Evolutionary conservation across 192 early-diverging fungal species (phyloP), one percentile per base, ranked within the genome.

Genomic region (Coemansia brasiliensis): DNA sequence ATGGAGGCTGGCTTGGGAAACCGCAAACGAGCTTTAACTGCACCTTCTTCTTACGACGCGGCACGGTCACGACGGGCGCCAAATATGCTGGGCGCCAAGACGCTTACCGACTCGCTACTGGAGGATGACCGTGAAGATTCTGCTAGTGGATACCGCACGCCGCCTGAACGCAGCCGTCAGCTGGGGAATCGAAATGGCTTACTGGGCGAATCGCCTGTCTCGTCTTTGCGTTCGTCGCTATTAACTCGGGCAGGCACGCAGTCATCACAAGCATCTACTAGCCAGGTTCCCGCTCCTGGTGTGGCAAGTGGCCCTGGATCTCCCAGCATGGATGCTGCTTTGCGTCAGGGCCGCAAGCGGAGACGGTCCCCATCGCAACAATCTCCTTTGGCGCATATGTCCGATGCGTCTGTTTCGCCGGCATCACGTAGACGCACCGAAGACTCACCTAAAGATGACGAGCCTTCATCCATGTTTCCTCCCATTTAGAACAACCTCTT

Each of bases 21-120:
- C 63, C 67, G 76, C 37, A 79, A 79, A 35, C 65, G 76, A 12
- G 76, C 76, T 4, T 52, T 79, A n/a, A 79, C 76, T 3, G 76
- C 76, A 15, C 76, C 76, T 2, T 79, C 76, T n/a, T 69, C 65
- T 20, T 55, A 65, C 5, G 76, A 79, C 5, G 58, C 76, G 16
- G 58, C 73, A 22, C n/a, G 48, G 12, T 12, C 55, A 15, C 35
- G 57, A 39, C 61, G 59, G 15, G 45, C 43, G 2, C 57, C 50
- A n/a, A 59, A 55, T 24, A 43, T 41, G n/a, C 42, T 50, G 4
- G 61, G 61, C 13, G 54, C 39, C 4, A 51, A 57, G 4, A 20
- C 55, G 15, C 17, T 63, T 7, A 45, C 45, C 4, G 51, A 54
- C 18, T 43, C 56, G 21, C 44, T 66, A 29, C 56, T 67, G 3